phyloP scores from a whole-genome alignment of 2,329 filamentous ascomycete species.

The Colletotrichum sp. region DNA sequence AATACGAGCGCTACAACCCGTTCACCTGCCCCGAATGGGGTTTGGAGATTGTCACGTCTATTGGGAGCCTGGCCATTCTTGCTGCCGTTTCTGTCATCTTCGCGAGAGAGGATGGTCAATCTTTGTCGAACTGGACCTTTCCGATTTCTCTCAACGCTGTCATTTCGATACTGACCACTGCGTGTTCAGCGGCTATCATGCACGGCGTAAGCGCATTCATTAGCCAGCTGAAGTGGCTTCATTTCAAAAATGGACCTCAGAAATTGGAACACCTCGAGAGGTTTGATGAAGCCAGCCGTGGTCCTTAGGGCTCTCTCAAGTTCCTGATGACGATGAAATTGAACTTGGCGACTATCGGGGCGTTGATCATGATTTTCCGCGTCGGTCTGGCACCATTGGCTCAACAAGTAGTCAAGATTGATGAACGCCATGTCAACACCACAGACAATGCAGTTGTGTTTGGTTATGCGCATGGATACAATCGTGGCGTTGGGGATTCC shows the following conservation, averaged over 20 bases:
- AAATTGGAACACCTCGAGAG: background rate
- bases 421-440: fast-evolving
- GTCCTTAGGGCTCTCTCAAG: background rate
- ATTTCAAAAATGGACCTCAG: background rate
- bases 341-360: background rate
- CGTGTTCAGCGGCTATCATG: background rate
- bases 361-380: background rate
- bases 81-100: background rate
- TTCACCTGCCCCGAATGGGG: background rate
- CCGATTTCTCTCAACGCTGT: background rate
- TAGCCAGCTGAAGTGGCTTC: background rate
- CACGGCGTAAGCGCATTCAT: background rate
- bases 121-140: background rate
- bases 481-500: too few species aligned
- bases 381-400: background rate
- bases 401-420: background rate
- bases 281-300: background rate
- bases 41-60: background rate
- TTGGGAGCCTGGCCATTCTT: background rate
- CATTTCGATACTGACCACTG: background rate
- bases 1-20: fast-evolving
- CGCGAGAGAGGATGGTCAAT: fast-evolving
- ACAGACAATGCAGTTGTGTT: fast-evolving
- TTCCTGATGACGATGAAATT: background rate
- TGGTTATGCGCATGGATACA: too few species aligned